These are phyloP conservation scores for Teunomyces gatunensis DNA, from an alignment of 805 yeast genomes.

Conservation along the genomic window DNA sequence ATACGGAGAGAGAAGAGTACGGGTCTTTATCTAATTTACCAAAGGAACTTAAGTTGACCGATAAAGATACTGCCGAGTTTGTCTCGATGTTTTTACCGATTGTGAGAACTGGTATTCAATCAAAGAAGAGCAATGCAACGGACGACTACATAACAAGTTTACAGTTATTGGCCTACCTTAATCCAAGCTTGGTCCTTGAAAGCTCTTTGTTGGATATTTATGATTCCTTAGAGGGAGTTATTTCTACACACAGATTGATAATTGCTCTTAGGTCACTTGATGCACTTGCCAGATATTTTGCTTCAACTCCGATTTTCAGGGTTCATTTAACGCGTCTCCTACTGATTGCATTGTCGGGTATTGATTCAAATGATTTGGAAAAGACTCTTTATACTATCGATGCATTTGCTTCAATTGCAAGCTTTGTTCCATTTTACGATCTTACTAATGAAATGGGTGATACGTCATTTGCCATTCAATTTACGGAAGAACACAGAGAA, in stretches of 20 bases:
- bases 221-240: conserved; percentile 63
- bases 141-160: conserved; percentile 59
- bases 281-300: conserved; percentile 65
- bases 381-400: conserved; percentile 69
- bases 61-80: conserved; percentile 39
- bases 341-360: conserved; percentile 69
- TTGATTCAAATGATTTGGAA: conserved; percentile 82
- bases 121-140: conserved; percentile 58
- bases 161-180: conserved; percentile 60
- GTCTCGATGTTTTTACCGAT: conserved; percentile 53
- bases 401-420: conserved; percentile 65
- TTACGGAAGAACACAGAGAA: conserved; percentile 63
- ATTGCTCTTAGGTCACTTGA: conserved; percentile 70
- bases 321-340: conserved; percentile 77
- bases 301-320: conserved; percentile 58
- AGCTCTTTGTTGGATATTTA: conserved; percentile 68
- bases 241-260: conserved; percentile 75
- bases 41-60: conserved; percentile 30
- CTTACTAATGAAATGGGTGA: conserved; percentile 46
- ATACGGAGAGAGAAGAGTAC: conserved; percentile 45
- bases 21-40: conserved; percentile 24
- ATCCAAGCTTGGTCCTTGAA: conserved; percentile 55
- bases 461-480: conserved; percentile 43
- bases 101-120: conserved; percentile 70
- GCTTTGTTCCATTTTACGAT: conserved; percentile 71